phyloP scores from a whole-genome alignment of 2,329 filamentous ascomycete species.

The Fusarium sp. region DNA sequence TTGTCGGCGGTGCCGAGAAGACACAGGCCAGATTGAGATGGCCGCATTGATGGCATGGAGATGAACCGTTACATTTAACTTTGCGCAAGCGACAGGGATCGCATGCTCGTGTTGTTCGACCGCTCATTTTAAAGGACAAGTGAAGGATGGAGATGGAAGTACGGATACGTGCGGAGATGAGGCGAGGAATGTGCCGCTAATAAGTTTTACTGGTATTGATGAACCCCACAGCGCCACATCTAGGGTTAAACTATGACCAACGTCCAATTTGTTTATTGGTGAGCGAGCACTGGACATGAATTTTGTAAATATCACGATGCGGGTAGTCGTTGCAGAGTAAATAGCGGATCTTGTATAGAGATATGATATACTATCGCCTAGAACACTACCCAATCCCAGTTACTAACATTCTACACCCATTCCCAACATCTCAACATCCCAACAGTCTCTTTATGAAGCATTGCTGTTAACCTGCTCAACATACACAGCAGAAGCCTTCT shows the following conservation, averaged over 20 bases:
- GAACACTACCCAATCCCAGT: too few species aligned
- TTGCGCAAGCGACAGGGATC: constrained; percentile 57
- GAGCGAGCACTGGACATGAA: too few species aligned
- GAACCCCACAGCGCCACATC: constrained; percentile 16
- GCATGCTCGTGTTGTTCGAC: constrained; percentile 50
- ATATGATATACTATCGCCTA: too few species aligned
- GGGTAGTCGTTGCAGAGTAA: too few species aligned
- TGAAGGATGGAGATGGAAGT: not conserved
- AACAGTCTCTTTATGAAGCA: not conserved
- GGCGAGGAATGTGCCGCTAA: constrained; percentile 12
- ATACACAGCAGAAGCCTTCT: constrained; percentile 37
- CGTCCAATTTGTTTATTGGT: too few species aligned
- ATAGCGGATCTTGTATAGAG: too few species aligned
- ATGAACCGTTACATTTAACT: constrained; percentile 53
- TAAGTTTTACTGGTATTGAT: not conserved
- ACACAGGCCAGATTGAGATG: constrained; percentile 54
- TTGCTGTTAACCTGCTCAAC: constrained; percentile 27
- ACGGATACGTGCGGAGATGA: constrained; percentile 1
- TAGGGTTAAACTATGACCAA: not conserved
- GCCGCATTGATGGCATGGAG: constrained; percentile 55
- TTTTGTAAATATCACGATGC: too few species aligned
- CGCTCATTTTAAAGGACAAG: constrained; percentile 9
- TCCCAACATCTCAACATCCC: not conserved
- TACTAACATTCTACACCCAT: not conserved
- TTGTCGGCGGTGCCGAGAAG: constrained; percentile 51